Evolutionary conservation across 352 stramenopile genomes (phyloP).

Genomic region (Phytophthora pluvialis): DNA sequence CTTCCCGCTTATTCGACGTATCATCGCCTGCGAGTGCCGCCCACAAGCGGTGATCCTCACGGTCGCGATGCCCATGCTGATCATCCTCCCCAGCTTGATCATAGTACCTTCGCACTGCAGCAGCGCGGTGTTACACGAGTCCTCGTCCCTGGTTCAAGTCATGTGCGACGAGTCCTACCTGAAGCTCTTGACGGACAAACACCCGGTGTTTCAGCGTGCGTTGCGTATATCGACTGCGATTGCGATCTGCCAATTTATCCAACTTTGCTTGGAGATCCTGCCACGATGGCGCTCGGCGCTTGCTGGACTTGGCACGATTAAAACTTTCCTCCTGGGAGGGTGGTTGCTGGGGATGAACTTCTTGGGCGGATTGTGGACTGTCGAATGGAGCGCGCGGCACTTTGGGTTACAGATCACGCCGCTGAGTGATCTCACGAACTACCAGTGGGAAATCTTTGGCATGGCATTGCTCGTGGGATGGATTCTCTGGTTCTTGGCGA

Average conservation of each 20-base stretch:
- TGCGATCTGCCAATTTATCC: constrained; percentile 85
- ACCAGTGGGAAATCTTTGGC: constrained; percentile 85
- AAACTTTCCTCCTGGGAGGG: constrained; percentile 65
- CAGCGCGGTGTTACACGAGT: constrained; percentile 34
- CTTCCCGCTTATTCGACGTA: constrained; percentile 87
- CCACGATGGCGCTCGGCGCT: constrained; percentile 73
- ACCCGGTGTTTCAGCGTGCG: constrained; percentile 85
- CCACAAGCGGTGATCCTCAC: constrained; percentile 84
- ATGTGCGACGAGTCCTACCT: constrained; percentile 87
- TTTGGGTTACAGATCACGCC: constrained; percentile 73
- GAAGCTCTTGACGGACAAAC: constrained; percentile 82
- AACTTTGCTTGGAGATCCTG: constrained; percentile 85
- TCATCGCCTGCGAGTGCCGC: constrained; percentile 78
- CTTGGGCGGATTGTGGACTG: constrained; percentile 64
- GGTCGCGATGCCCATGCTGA: constrained; percentile 73
- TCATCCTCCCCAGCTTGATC: constrained; percentile 80
- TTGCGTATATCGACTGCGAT: constrained; percentile 83
- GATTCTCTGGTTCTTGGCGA: constrained; percentile 85
- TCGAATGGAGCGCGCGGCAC: constrained; percentile 83
- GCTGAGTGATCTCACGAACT: constrained; percentile 64
- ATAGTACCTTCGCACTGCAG: constrained; percentile 69
- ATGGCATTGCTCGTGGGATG: constrained; percentile 78
- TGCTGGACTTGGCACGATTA: constrained; percentile 50
- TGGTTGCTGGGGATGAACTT: constrained; percentile 71
- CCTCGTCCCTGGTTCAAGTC: constrained; percentile 44